Evolutionary conservation across 208 protist genomes (phyloP), one percentile per base, ranked within the genome.

Genomic region (Crithidia expoeki): DNA sequence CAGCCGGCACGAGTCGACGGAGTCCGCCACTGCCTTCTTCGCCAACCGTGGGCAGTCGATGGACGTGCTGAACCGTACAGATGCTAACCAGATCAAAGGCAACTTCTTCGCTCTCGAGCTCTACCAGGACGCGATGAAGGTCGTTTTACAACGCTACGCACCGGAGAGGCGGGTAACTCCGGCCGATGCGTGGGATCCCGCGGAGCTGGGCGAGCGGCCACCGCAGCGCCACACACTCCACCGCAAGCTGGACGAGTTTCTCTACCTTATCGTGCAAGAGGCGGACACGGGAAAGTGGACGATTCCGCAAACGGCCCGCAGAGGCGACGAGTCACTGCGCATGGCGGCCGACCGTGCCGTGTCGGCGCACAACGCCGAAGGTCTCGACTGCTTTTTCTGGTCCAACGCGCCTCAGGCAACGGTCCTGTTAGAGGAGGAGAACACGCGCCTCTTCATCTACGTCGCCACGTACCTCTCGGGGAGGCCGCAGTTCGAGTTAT

Each of bases 91-190:
- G 46, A 92, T 93, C 23, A 76, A 81, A 38, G 74, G 76, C 28
- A 90, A 93, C 68, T 95, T 93, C 67, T 95, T 89, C 63, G 85
- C 81, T 0, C 47, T 95, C 2, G 86, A 93, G 69, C 79, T 90
- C 14, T 95, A 95, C 63, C 85, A 92, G 68, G 90, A 95, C 60
- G 90, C 90, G 9, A 86, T 92, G 87, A 79, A 78, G 52, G 81
- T 88, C 10, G 81, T 87, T 56, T 68, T 93, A 72, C 83, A 90
- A 68, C 87, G 90, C 51, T 95, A 91, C 74, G 66, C 76, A 16
- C 90, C 86, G 1, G 83, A 89, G 75, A 34, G 36, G 23, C 88
- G 86, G 33, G 74, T 89, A 21, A 89, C 86, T 9, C 60, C 74
- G 12, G 74, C 79, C 0, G 87, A 93, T 57, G 33, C 85, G 25